These are phyloP conservation scores for Ustilago esculenta DNA, from an alignment of 1,284 basidiomycete genomes.

Conservation along the genomic window DNA sequence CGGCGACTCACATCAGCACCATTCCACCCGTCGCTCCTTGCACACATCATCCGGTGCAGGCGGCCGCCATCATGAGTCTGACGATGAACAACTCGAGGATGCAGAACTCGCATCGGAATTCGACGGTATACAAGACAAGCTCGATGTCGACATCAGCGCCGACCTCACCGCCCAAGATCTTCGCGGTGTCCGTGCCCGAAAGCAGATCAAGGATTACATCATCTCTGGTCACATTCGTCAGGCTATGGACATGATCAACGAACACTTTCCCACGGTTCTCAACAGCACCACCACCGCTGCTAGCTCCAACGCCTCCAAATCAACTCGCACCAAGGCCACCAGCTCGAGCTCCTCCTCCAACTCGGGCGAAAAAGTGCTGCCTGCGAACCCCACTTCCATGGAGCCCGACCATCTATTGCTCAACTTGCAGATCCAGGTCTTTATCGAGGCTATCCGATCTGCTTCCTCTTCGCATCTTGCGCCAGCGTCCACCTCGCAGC, in stretches of 20 bases:
- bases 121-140: slow-evolving; percentile 19
- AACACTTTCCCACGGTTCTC: slow-evolving; percentile 63
- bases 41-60: neutral
- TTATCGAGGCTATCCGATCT: slow-evolving; percentile 82
- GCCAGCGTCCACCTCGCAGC: slow-evolving; percentile 2
- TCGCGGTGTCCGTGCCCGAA: slow-evolving; percentile 27
- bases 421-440: slow-evolving; percentile 83
- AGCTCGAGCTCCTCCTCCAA: slow-evolving; percentile 7
- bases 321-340: slow-evolving; percentile 3
- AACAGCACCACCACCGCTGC: slow-evolving; percentile 11
- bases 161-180: slow-evolving; percentile 40
- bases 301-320: slow-evolving; percentile 8
- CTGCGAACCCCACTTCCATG: slow-evolving; percentile 66
- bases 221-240: slow-evolving; percentile 77
- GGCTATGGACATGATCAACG: slow-evolving; percentile 75
- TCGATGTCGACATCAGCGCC: slow-evolving; percentile 34
- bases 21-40: slow-evolving; percentile 9
- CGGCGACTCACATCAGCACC: slow-evolving; percentile 7
- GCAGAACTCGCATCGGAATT: slow-evolving; percentile 23
- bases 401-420: slow-evolving; percentile 78
- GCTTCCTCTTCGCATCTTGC: slow-evolving; percentile 36
- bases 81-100: slow-evolving; percentile 29
- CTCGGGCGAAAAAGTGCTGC: slow-evolving; percentile 39
- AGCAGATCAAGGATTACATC: slow-evolving; percentile 73
- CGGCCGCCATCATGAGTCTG: neutral